Evolutionary conservation across 1,139 yeast genomes (phyloP).

Genomic region (Diutina siamensis): DNA sequence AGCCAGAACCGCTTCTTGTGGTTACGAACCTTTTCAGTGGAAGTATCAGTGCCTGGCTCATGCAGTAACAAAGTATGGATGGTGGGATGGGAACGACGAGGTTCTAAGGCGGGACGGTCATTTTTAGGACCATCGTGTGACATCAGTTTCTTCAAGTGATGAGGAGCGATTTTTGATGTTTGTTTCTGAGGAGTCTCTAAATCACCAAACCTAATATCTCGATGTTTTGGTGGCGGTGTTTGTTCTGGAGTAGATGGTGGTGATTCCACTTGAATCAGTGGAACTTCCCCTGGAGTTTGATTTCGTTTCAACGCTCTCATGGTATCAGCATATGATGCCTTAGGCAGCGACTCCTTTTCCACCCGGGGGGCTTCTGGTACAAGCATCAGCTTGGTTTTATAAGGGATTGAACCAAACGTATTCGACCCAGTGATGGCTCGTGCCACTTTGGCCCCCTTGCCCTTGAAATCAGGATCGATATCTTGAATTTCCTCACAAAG

Average conservation of each 20-base stretch:
- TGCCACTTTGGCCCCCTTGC: constrained; percentile 36
- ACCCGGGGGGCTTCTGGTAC: constrained; percentile 15
- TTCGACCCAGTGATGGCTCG: constrained; percentile 35
- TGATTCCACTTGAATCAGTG: background rate
- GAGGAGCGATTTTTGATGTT: constrained; percentile 3
- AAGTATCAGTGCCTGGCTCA: background rate
- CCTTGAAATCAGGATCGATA: constrained; percentile 30
- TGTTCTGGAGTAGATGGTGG: background rate
- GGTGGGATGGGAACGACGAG: constrained; percentile 32
- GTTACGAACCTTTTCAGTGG: constrained; percentile 10
- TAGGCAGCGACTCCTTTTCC: background rate
- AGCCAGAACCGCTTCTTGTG: constrained; percentile 24
- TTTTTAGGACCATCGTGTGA: constrained; percentile 10
- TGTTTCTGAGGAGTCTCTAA: background rate
- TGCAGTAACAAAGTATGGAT: constrained; percentile 11
- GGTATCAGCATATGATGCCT: background rate
- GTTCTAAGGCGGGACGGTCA: constrained; percentile 15
- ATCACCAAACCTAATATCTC: background rate
- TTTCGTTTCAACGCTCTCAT: background rate
- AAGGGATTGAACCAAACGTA: constrained; percentile 28
- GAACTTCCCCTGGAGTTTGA: background rate
- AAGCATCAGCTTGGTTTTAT: constrained; percentile 31
- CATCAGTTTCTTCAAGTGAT: constrained; percentile 10
- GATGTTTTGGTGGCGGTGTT: constrained; percentile 2
- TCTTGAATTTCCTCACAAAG: constrained; percentile 27